A percentile compares a stretch with the other conserved stretches of the same genome.
phyloP scores from a whole-genome alignment of 2,329 filamentous ascomycete species.

The Hansfordia pulvinata region DNA sequence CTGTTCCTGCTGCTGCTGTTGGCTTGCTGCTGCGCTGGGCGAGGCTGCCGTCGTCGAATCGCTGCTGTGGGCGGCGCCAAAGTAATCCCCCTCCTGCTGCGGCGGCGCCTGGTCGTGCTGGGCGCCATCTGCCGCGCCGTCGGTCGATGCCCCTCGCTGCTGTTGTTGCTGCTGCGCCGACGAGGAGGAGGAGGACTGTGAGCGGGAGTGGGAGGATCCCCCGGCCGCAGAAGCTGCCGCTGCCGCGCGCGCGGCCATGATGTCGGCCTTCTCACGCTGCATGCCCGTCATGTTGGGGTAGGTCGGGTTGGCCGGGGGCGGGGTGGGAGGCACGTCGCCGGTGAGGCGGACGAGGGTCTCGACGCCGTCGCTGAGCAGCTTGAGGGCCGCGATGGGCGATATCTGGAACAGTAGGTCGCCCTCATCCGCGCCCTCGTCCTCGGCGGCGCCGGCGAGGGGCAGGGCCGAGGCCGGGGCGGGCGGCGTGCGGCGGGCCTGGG shows the following conservation, averaged over 20 bases:
- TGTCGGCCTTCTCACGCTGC: constrained; percentile 47
- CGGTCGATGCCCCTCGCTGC: constrained; percentile 1
- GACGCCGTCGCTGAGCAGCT: constrained; percentile 59
- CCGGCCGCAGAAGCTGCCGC: too few relatives aligned
- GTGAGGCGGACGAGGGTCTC: constrained; percentile 60
- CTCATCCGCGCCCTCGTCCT: too few relatives aligned
- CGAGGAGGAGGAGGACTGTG: constrained; percentile 2
- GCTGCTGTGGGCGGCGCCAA: constrained; percentile 39
- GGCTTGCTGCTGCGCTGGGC: constrained; percentile 50
- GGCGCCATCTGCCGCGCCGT: constrained; percentile 8
- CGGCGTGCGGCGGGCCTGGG: too few relatives aligned
- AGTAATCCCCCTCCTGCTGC: too few relatives aligned
- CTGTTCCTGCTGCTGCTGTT: constrained; percentile 58
- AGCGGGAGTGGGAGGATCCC: constrained; percentile 36
- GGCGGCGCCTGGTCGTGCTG: constrained; percentile 7
- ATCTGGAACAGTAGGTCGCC: constrained; percentile 68
- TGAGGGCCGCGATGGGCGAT: constrained; percentile 60
- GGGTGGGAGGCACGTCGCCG: constrained; percentile 71
- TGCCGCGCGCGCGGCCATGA: too few relatives aligned
- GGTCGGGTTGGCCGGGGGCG: constrained; percentile 47
- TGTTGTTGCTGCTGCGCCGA: constrained; percentile 14
- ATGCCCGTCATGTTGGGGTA: constrained; percentile 53
- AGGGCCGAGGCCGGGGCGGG: too few relatives aligned
- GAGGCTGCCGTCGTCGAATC: constrained; percentile 25
- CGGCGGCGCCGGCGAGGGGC: too few relatives aligned